phyloP scores from a whole-genome alignment of 345 rosid species.

The Ailanthus altissimus region DNA sequence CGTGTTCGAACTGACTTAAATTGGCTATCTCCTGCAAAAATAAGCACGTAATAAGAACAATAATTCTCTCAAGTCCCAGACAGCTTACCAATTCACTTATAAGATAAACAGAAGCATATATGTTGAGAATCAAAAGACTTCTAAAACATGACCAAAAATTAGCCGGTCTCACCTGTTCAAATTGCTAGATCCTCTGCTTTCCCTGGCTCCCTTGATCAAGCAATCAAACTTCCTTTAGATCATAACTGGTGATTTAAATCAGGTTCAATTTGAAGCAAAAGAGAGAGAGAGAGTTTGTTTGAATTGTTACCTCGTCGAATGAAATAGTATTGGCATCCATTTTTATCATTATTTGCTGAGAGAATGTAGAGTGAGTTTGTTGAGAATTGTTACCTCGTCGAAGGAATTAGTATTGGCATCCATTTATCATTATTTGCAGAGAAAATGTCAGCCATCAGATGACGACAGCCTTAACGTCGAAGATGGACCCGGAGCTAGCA shows the following conservation, averaged over 20 bases:
- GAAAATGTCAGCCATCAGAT: too few species aligned
- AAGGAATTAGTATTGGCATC: slow-evolving; percentile 17
- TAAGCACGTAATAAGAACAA: slow-evolving; percentile 4
- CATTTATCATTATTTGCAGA: slow-evolving; percentile 17
- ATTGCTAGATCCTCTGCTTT: slow-evolving; percentile 68
- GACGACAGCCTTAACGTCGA: too few species aligned
- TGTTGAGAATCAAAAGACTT: slow-evolving; percentile 4
- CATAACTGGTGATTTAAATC: too few species aligned
- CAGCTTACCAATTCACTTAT: background rate
- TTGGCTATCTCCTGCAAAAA: slow-evolving; percentile 74
- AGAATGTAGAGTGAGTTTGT: background rate
- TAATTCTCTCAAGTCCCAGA: background rate
- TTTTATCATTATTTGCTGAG: too few species aligned
- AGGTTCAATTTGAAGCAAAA: background rate
- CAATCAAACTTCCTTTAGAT: slow-evolving; percentile 87
- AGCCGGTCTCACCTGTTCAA: slow-evolving; percentile 63
- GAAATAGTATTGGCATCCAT: too few species aligned
- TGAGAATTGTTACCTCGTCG: slow-evolving; percentile 29
- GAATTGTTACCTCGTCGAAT: too few species aligned
- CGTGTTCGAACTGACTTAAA: slow-evolving; percentile 85
- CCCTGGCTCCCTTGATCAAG: slow-evolving; percentile 82
- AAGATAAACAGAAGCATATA: too few species aligned
- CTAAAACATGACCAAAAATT: slow-evolving; percentile 10
- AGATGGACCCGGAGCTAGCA: too few species aligned
- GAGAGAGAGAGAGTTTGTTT: too few species aligned